A percentile compares a stretch with the other conserved stretches of the same genome.
Evolutionary conservation across 306 rosid species (phyloP).

Genomic region (Leucaena leucocephala): DNA sequence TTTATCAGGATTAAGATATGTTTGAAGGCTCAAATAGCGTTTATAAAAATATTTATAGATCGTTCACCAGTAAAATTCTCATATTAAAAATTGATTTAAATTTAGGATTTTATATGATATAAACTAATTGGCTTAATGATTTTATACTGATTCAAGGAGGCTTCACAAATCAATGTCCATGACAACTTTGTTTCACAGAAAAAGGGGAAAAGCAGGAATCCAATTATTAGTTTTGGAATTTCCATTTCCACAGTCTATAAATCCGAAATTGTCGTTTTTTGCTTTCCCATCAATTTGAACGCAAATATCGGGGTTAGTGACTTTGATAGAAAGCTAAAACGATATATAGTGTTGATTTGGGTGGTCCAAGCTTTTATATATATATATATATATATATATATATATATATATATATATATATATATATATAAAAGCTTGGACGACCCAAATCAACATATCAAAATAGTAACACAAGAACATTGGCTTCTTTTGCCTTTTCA

Average conservation of each 20-base stretch:
- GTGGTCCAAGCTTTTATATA: too few relatives aligned
- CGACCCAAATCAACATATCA: background rate
- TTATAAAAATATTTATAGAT: too few relatives aligned
- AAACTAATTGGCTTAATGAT: background rate
- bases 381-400: background rate
- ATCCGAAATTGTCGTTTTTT: background rate
- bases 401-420: background rate
- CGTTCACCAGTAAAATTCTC: too few relatives aligned
- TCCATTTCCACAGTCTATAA: background rate
- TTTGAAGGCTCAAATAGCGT: too few relatives aligned
- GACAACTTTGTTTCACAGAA: background rate
- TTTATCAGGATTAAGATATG: too few relatives aligned
- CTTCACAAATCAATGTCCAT: background rate
- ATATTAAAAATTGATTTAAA: too few relatives aligned
- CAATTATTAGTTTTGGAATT: background rate
- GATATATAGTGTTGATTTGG: too few relatives aligned
- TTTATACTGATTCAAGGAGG: background rate
- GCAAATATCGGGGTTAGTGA: conserved; percentile 21
- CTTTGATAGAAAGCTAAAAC: conserved; percentile 15
- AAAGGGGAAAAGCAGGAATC: background rate
- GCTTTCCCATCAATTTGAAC: conserved; percentile 29
- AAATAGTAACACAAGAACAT: conserved; percentile 11
- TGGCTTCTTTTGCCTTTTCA: conserved; percentile 34
- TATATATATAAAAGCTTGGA: background rate
- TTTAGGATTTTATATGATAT: too few relatives aligned